phyloP scores from a whole-genome alignment of 2,329 filamentous ascomycete genomes.

The Drechslera avenae region DNA sequence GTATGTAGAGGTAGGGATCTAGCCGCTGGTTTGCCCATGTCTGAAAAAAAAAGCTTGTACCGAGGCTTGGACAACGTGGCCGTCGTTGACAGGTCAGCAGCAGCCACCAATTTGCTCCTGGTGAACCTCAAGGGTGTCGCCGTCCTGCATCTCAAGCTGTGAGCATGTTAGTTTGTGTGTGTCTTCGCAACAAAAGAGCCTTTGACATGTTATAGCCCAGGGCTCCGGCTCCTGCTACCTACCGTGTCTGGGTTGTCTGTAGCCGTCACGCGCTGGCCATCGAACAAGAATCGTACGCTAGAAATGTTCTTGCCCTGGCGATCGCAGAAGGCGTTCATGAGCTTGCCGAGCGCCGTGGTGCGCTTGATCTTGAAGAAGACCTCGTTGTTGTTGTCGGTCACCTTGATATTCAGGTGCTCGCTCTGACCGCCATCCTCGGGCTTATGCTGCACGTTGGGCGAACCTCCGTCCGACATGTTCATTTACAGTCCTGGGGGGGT shows the following conservation, averaged over 20 bases:
- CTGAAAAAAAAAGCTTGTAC: slow-evolving; percentile 1
- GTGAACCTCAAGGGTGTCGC: slow-evolving; percentile 94
- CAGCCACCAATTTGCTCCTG: slow-evolving; percentile 98
- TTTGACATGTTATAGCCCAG: too few relatives aligned
- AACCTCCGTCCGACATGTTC: slow-evolving; percentile 53
- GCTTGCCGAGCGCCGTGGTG: slow-evolving; percentile 91
- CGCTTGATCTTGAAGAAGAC: slow-evolving; percentile 99
- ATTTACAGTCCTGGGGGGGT: slow-evolving; percentile 3
- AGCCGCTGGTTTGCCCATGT: background rate
- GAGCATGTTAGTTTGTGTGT: slow-evolving; percentile 21
- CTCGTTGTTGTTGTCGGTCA: slow-evolving; percentile 99
- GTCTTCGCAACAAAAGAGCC: background rate
- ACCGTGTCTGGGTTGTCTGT: slow-evolving; percentile 91
- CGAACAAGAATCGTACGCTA: slow-evolving; percentile 92
- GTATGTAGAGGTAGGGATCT: slow-evolving; percentile 3
- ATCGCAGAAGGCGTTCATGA: slow-evolving; percentile 98
- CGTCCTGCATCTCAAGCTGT: slow-evolving; percentile 95
- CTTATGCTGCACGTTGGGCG: slow-evolving; percentile 50
- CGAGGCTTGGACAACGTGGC: slow-evolving; percentile 8
- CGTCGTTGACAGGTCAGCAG: slow-evolving; percentile 30
- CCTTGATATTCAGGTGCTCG: slow-evolving; percentile 98
- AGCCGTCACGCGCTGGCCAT: slow-evolving; percentile 88
- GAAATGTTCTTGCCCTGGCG: slow-evolving; percentile 85
- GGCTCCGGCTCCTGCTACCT: slow-evolving; percentile 52
- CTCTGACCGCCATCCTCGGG: slow-evolving; percentile 55